phyloP scores from a whole-genome alignment of 352 stramenopile species.

The Aphanomyces invadans region DNA sequence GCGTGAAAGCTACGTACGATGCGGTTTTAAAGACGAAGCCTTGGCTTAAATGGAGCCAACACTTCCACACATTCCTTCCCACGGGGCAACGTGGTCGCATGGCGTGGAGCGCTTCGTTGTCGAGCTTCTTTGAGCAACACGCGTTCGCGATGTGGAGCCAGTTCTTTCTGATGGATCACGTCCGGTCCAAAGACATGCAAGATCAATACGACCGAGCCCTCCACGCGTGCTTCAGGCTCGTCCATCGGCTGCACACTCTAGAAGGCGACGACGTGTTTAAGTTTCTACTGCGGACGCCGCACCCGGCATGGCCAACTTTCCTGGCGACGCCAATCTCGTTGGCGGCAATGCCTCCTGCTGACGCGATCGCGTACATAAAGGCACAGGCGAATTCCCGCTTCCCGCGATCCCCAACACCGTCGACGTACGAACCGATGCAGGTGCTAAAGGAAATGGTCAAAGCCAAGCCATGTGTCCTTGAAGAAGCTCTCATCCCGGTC shows the following conservation, averaged over 20 bases:
- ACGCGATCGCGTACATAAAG: neutral
- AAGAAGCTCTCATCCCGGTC: neutral
- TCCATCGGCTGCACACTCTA: neutral
- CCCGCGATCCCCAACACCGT: neutral
- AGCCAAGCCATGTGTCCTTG: neutral
- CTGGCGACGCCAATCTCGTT: neutral
- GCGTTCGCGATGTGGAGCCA: neutral
- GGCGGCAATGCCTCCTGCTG: neutral
- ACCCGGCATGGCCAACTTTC: conserved; percentile 10
- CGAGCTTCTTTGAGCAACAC: neutral
- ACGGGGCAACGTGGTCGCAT: neutral
- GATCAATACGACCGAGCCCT: neutral
- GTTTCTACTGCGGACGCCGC: neutral
- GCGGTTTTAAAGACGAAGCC: neutral
- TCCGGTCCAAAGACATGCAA: neutral
- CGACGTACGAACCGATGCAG: neutral
- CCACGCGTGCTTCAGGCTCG: neutral
- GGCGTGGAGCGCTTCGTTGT: neutral
- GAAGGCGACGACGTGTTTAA: conserved; percentile 10
- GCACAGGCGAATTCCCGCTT: neutral
- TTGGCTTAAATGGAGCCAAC: neutral
- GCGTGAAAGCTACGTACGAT: neutral
- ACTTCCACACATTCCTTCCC: conserved; percentile 6
- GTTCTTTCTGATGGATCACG: neutral
- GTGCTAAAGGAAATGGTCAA: neutral